Conservation (phyloP, 2,329 filamentous ascomycete genomes). For the Metarhizium brunneum region DNA sequence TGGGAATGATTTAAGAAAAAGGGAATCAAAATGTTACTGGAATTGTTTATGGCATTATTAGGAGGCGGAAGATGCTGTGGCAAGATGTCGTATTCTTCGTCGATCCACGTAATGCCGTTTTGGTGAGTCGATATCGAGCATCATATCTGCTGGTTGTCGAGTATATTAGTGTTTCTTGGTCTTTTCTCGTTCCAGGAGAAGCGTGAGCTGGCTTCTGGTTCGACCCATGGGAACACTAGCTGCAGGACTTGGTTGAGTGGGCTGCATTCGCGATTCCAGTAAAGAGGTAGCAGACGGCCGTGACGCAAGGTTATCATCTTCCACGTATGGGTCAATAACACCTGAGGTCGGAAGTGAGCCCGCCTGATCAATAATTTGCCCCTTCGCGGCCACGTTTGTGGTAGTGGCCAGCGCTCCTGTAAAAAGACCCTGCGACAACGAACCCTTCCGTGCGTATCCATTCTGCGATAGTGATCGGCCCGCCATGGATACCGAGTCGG, state of each 20-base stretch:
- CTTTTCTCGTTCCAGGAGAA: slow-evolving; percentile 47
- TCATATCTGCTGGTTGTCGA: background rate
- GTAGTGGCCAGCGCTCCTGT: slow-evolving; percentile 28
- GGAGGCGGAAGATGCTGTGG: background rate
- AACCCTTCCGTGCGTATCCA: slow-evolving; percentile 15
- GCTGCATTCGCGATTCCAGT: slow-evolving; percentile 32
- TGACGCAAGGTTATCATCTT: slow-evolving; percentile 16
- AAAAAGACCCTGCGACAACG: slow-evolving; percentile 18
- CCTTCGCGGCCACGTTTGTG: slow-evolving; percentile 31
- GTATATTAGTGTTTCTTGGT: slow-evolving; percentile 19
- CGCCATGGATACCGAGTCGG: slow-evolving; percentile 15
- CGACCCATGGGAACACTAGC: slow-evolving; percentile 41
- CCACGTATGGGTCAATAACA: slow-evolving; percentile 10
- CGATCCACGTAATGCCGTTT: background rate
- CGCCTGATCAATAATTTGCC: slow-evolving; percentile 34
- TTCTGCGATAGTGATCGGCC: slow-evolving; percentile 23
- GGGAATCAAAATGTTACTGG: background rate
- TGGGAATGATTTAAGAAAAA: background rate
- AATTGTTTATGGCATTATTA: background rate
- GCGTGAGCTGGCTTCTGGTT: slow-evolving; percentile 50
- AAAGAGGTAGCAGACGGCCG: slow-evolving; percentile 16
- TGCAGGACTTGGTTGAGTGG: slow-evolving; percentile 38
- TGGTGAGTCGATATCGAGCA: background rate
- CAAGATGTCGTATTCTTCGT: background rate
- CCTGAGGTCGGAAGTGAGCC: slow-evolving; percentile 20